These are phyloP conservation scores for Xanthoconium separans DNA, from an alignment of 1,284 basidiomycete species.

Conservation along the genomic window DNA sequence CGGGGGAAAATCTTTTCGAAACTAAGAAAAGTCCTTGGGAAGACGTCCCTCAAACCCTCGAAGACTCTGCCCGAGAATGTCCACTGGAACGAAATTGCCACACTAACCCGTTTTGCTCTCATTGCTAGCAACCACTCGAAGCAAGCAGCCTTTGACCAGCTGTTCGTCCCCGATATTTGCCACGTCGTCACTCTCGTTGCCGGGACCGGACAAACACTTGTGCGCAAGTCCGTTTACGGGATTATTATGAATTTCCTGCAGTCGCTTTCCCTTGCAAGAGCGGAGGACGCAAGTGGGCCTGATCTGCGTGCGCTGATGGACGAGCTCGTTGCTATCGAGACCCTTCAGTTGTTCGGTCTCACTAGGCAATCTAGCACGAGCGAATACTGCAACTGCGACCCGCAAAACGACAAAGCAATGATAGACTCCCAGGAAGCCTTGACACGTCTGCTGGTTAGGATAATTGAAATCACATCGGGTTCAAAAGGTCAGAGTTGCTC, in stretches of 20 bases:
- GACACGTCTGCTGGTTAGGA: constrained; percentile 60
- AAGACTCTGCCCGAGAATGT: constrained; percentile 65
- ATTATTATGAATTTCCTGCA: constrained; percentile 81
- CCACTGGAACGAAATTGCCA: constrained; percentile 84
- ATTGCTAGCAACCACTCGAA: constrained; percentile 69
- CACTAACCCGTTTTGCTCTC: constrained; percentile 71
- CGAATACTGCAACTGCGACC: constrained; percentile 59
- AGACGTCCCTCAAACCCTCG: constrained; percentile 66
- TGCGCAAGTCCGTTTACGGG: constrained; percentile 81
- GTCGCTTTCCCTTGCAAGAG: constrained; percentile 59
- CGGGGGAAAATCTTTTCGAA: constrained; percentile 76
- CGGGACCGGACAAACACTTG: constrained; percentile 68
- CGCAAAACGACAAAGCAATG: constrained; percentile 56
- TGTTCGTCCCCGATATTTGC: constrained; percentile 81
- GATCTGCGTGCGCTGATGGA: constrained; percentile 63
- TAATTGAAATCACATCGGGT: constrained; percentile 66
- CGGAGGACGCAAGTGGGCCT: constrained; percentile 56
- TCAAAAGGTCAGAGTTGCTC: constrained; percentile 56
- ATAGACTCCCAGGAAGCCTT: constrained; percentile 71
- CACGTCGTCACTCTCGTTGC: constrained; percentile 77
- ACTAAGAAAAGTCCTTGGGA: constrained; percentile 75
- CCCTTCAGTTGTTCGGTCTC: constrained; percentile 75
- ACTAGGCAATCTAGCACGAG: constrained; percentile 56
- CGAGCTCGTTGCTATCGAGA: constrained; percentile 56
- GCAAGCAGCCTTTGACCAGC: constrained; percentile 63